Conservation (phyloP, 495 filamentous ascomycete genomes). For the Aspergillus leporis region DNA sequence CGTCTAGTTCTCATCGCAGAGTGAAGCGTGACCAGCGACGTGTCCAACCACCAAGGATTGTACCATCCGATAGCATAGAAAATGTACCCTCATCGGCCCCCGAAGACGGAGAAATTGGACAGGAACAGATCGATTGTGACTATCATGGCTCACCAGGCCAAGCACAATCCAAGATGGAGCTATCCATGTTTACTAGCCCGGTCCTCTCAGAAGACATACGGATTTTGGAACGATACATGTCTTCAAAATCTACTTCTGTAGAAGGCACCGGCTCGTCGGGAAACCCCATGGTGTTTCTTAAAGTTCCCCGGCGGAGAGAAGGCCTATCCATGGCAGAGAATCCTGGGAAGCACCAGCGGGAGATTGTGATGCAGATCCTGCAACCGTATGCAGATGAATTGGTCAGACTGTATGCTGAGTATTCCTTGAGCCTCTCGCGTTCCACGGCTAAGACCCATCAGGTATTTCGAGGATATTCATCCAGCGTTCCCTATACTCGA, state of each 20-base stretch:
- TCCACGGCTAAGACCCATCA: constrained; percentile 2
- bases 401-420: constrained; percentile 25
- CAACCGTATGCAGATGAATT: constrained; percentile 30
- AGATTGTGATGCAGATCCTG: constrained; percentile 24
- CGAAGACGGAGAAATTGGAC: constrained; percentile 15
- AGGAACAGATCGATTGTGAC: constrained; percentile 2
- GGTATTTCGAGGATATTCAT: constrained; percentile 38
- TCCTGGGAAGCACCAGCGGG: constrained; percentile 15
- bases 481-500: constrained; percentile 39
- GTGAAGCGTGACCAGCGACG: constrained; percentile 8
- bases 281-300: constrained; percentile 25
- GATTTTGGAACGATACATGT: constrained; percentile 31
- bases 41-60: not conserved
- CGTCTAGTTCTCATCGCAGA: constrained; percentile 3
- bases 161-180: constrained; percentile 4
- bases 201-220: constrained; percentile 31
- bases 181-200: constrained; percentile 27
- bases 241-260: constrained; percentile 13
- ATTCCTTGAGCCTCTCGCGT: not conserved
- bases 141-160: constrained; percentile 17
- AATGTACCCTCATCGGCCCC: not conserved
- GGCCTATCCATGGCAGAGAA: constrained; percentile 37
- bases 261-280: not conserved
- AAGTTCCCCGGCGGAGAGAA: constrained; percentile 23
- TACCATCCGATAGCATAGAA: not conserved